Evolutionary conservation across 441 rosid species (phyloP).

Genomic region (Pelargonium myrrhifolium): DNA sequence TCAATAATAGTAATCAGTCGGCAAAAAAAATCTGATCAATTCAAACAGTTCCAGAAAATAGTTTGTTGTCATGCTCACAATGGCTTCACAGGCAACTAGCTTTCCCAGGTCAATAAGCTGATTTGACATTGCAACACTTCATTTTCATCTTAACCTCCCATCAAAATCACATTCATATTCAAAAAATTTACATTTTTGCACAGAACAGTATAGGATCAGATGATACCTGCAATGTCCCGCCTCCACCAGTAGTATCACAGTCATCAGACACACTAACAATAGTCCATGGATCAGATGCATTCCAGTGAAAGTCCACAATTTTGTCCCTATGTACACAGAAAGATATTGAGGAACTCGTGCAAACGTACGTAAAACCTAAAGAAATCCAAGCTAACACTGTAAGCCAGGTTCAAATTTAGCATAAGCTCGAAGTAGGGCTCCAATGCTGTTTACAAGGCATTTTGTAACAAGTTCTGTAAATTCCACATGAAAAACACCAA

Average conservation of each 20-base stretch:
- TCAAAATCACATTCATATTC: neutral
- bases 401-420: neutral
- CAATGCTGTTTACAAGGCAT: neutral
- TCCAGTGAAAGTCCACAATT: constrained; percentile 96
- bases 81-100: neutral
- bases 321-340: constrained; percentile 60
- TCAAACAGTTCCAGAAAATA: too few relatives aligned
- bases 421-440: too few relatives aligned
- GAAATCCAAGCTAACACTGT: neutral
- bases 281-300: constrained; percentile 89
- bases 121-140: neutral
- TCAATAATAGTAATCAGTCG: too few relatives aligned
- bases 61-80: neutral
- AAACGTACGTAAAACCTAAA: neutral
- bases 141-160: neutral
- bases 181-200: neutral
- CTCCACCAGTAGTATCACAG: constrained; percentile 92
- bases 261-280: constrained; percentile 96
- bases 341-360: neutral
- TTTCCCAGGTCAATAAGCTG: neutral
- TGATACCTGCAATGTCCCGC: constrained; percentile 89
- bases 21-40: too few relatives aligned
- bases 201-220: neutral
- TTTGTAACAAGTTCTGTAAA: neutral
- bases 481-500: too few relatives aligned